Evolutionary conservation across 768 basidiomycete genomes (phyloP), one percentile per base, ranked within the genome.

Genomic region (Auriscalpium vulgare): DNA sequence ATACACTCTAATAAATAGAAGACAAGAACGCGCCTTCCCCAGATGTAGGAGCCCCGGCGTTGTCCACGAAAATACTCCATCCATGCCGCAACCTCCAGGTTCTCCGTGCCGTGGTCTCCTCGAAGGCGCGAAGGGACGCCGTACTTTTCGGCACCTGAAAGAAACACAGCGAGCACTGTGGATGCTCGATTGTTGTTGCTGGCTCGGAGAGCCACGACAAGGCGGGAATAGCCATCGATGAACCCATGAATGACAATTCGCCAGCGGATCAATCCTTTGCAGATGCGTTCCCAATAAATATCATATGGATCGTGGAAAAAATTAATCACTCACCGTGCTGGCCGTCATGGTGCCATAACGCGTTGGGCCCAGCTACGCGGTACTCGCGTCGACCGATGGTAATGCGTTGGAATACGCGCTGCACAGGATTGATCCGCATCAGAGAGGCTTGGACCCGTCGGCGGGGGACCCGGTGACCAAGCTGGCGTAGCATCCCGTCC

Each of bases 171-270:
- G 8, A 62, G 68, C 19, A 53, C 52, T 3, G 52, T 53, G 7
- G 10, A 59, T 2, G 68, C 59, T 1, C 60, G 63, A 46, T 71
- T 71, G 54, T 71, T 70, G 53, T 63, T 62, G 51, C 51, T 54
- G 14, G 57, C 70, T 1, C 57, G 37, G 23, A 70, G 59, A 43
- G 55, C 68, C 17, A 56, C 23, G 36, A 69, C 56, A n/a, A 61
- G 40, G 2, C 65, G 62, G 8, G 63, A 59, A 23, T 59, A 55
- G 11, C 70, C 68, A 56, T 71, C 68, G 10, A 71, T 59, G 29
- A 67, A 65, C 1, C 55, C 56, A 50, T 71, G 69, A 9, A 62
- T 68, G 29, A 71, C 68, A 16, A 69, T 61, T 35, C 67, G 67
- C 55, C 56, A 69, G 10, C 55, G 51, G 17, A 68, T 68, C 9